Conservation (phyloP, 2,329 filamentous ascomycete species). For the Verticillium nubilum region DNA sequence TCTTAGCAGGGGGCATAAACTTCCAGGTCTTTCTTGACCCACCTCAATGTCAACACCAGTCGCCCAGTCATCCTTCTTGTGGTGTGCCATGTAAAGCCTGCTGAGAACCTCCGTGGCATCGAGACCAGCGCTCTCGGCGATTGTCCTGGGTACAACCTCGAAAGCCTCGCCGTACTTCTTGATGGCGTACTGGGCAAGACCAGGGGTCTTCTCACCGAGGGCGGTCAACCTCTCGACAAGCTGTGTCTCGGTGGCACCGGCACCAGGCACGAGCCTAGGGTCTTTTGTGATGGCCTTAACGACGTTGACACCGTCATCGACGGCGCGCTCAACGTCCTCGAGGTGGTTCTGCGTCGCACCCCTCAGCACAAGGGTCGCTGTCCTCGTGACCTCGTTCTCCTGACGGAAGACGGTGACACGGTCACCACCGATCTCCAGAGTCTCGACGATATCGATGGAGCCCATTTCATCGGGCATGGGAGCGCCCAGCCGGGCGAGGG, state of each 20-base stretch:
- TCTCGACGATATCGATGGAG: constrained; percentile 89
- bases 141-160: constrained; percentile 88
- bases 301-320: constrained; percentile 97
- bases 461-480: constrained; percentile 99
- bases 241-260: constrained; percentile 91
- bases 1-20: constrained; percentile 12
- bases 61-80: constrained; percentile 80
- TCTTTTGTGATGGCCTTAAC: constrained; percentile 98
- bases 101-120: constrained; percentile 97
- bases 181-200: constrained; percentile 92
- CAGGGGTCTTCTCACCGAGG: constrained; percentile 86
- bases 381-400: constrained; percentile 87
- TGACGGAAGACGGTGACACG: constrained; percentile 97
- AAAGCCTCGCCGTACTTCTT: constrained; percentile 97
- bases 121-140: constrained; percentile 91
- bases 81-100: constrained; percentile 86
- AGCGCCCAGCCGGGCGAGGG: constrained; percentile 89
- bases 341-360: constrained; percentile 98
- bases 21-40: constrained; percentile 16
- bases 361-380: constrained; percentile 87
- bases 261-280: constrained; percentile 83
- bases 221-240: constrained; percentile 87
- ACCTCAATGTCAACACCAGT: constrained; percentile 92
- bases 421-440: constrained; percentile 94
- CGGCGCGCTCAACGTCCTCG: constrained; percentile 92